These are phyloP conservation scores for Castanea crenata DNA, from an alignment of 306 rosid genomes.

Conservation along the genomic window DNA sequence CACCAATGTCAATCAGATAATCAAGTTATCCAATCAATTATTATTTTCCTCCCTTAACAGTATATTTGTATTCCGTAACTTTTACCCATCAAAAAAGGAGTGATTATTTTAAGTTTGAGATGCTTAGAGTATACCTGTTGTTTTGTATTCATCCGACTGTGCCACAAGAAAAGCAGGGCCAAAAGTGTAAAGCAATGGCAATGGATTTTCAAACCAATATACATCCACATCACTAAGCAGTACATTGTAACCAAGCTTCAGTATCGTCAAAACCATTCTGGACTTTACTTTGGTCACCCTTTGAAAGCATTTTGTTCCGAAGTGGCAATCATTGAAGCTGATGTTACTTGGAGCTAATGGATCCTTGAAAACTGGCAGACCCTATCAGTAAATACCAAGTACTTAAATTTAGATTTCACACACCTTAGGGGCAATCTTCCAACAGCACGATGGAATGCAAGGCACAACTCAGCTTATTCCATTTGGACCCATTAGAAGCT, in stretches of 20 bases:
- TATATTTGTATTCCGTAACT: not conserved
- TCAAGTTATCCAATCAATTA: no score
- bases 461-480: not conserved
- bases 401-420: constrained; percentile 6
- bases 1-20: no score
- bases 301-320: constrained; percentile 89
- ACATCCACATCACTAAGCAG: constrained; percentile 89
- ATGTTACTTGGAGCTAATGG: constrained; percentile 65
- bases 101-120: constrained; percentile 13
- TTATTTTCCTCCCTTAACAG: not conserved
- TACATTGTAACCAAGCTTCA: constrained; percentile 82
- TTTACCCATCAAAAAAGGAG: constrained; percentile 4
- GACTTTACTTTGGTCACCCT: constrained; percentile 98
- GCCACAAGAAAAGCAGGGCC: constrained; percentile 70
- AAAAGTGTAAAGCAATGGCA: constrained; percentile 59
- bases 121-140: constrained; percentile 50
- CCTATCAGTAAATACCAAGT: constrained; percentile 39
- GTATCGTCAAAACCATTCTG: constrained; percentile 72
- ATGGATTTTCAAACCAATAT: constrained; percentile 85
- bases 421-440: not conserved
- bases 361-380: constrained; percentile 80
- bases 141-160: constrained; percentile 84
- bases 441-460: not conserved
- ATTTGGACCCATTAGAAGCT: not conserved
- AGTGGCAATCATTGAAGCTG: constrained; percentile 84